These are phyloP conservation scores for Chaetomium strumarium DNA, from an alignment of 2,329 filamentous ascomycete species.

Conservation along the genomic window DNA sequence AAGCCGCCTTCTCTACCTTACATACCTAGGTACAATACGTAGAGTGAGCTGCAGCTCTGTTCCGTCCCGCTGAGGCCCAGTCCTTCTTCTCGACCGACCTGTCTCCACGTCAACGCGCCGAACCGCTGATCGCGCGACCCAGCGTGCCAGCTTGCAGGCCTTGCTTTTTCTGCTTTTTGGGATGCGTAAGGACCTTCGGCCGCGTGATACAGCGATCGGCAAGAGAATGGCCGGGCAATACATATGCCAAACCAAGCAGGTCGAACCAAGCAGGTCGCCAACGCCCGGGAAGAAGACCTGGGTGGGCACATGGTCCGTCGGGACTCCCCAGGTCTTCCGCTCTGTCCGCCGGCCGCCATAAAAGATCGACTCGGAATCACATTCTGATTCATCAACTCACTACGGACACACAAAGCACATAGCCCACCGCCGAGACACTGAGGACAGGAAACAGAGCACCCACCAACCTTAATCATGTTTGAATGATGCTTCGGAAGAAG, in stretches of 20 bases:
- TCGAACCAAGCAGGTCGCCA: background rate
- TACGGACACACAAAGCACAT: no score
- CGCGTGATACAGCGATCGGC: constrained; percentile 5
- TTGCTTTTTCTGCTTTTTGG: constrained; percentile 10
- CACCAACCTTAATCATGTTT: no score
- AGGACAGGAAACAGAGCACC: no score
- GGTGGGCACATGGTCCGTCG: no score
- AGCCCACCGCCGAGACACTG: no score
- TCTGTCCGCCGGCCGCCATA: no score
- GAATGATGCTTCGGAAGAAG: no score
- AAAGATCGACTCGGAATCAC: no score
- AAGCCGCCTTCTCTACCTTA: no score
- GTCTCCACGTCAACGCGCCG: constrained; percentile 15
- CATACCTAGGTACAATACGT: no score
- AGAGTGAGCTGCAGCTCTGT: background rate
- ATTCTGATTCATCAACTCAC: no score
- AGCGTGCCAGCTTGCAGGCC: constrained; percentile 3
- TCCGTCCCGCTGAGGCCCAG: background rate
- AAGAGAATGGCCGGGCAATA: constrained; percentile 4
- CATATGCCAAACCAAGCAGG: background rate
- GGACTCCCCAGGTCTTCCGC: no score
- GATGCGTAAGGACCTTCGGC: constrained; percentile 8
- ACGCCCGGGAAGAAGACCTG: background rate
- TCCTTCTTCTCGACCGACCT: background rate
- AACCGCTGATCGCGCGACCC: constrained; percentile 19